Conservation (phyloP, 2,329 filamentous ascomycete species). For the Fusarium brevicatenulatum region DNA sequence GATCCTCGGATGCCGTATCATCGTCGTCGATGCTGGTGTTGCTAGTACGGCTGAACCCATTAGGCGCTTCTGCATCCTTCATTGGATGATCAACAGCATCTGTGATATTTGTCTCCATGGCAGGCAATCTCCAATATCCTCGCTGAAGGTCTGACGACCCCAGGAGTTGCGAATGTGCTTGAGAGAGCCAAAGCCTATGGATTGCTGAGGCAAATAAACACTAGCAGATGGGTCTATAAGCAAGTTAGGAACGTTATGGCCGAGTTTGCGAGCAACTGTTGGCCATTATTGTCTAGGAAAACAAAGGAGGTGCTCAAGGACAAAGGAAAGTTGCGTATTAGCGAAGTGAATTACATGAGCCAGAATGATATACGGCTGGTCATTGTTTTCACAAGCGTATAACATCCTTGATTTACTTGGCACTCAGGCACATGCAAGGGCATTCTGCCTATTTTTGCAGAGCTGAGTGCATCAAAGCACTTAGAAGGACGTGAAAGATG, state of each 20-base stretch:
- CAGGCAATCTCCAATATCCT: constrained; percentile 1
- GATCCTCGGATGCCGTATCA: constrained; percentile 49
- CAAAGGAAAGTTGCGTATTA: constrained; percentile 4
- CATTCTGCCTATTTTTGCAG: too few species aligned
- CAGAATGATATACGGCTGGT: not conserved
- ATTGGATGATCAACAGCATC: constrained; percentile 58
- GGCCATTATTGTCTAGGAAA: not conserved
- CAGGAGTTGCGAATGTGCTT: constrained; percentile 26
- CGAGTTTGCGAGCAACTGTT: not conserved
- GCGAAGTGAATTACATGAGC: constrained; percentile 4
- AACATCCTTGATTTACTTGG: not conserved
- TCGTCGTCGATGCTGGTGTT: constrained; percentile 46
- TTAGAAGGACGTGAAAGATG: not conserved
- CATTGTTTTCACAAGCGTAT: not conserved
- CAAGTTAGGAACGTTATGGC: constrained; percentile 1
- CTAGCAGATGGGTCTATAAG: not conserved
- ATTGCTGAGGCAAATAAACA: not conserved
- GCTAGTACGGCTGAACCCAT: constrained; percentile 35
- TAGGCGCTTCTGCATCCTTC: constrained; percentile 51
- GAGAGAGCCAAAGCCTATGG: constrained; percentile 1
- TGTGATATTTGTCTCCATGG: constrained; percentile 47
- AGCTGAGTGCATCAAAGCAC: not conserved
- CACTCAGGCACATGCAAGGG: not conserved
- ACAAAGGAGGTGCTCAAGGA: not conserved
- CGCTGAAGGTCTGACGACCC: constrained; percentile 33